A percentile compares a stretch with the other conserved stretches of the same genome.
phyloP scores from a whole-genome alignment of 352 stramenopile genomes.

The Globisporangium mamillatum region DNA sequence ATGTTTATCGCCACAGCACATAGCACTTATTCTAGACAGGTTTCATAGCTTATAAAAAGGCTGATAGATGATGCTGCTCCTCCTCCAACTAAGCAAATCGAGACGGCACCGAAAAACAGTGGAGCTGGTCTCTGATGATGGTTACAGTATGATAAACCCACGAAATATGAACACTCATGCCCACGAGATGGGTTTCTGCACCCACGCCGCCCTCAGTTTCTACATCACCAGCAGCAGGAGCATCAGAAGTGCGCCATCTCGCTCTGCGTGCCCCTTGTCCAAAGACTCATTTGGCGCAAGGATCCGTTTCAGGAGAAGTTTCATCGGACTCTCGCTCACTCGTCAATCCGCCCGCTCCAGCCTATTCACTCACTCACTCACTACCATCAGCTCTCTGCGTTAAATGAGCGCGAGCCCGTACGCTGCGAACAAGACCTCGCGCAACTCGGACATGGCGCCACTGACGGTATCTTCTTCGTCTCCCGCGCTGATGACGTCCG shows the following conservation, averaged over 20 bases:
- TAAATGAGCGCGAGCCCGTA: background rate
- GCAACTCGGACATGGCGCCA: slow-evolving; percentile 1
- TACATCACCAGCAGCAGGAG: background rate
- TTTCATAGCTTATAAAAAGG: too few relatives aligned
- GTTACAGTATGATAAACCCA: background rate
- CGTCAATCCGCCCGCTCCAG: background rate
- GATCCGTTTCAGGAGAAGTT: background rate
- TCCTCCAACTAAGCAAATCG: background rate
- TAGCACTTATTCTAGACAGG: too few relatives aligned
- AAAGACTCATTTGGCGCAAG: background rate
- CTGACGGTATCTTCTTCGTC: background rate
- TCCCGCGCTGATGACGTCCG: background rate
- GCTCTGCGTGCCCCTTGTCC: too few relatives aligned
- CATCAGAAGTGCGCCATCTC: too few relatives aligned
- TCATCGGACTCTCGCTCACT: background rate
- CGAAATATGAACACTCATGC: background rate
- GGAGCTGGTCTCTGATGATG: background rate
- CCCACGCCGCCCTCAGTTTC: background rate
- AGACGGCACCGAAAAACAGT: background rate
- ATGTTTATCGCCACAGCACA: too few relatives aligned
- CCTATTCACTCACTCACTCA: background rate
- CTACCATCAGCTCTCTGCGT: background rate
- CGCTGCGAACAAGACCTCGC: slow-evolving; percentile 1
- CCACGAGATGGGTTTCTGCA: background rate
- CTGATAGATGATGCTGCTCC: too few relatives aligned